Base-by-base conservation (phyloP, 164 flowering plant genomes). In the Nelumbo lutea region DNA sequence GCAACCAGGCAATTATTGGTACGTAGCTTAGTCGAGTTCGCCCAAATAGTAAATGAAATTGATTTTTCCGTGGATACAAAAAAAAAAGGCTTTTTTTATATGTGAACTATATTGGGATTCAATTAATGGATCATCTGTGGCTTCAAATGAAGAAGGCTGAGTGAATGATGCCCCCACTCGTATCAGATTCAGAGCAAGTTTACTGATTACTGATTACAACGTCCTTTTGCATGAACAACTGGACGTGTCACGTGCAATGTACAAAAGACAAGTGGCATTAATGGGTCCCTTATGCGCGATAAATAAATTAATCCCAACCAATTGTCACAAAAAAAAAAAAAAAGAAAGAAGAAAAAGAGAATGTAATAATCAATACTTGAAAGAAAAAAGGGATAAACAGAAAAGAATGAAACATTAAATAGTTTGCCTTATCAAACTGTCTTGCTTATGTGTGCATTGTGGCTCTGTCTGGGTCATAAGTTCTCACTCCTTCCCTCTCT, bases 371-470 rank as follows among this genome's bases (percentile, higher is more conserved):
- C 9, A 27, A 51, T 51, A 46, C 13, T 2, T 2, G 10, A 64
- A 44, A 40, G 61, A 59, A 3, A 40, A 38, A 48, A 61, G 56
- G 9, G 11, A 65, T 4, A 43, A 56, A 42, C 5, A 11, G 14
- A 53, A 11, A 39, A 76, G 75, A 83, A 81, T 75, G 64, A 82
- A 69, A 76, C 70, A 75, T 5, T 73, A 67, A 74, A 80, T 75
- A 64, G 64, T 53, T 70, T 65, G 8, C 9, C 3, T 62, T 66
- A 76, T 81, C 42, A 68, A 52, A 66, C 43, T 43, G 59, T 44
- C 3, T 42, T 67, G 41, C 75, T 65, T 44, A 59, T 73, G 74
- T 63, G 48, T 77, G 66, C 52, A 67, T 52, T 70, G 75, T 53
- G 27, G 27, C 0, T 27, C 27, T 27, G 27, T 27, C 27, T 27